A percentile compares a stretch with the other conserved stretches of the same genome.
phyloP scores from a whole-genome alignment of 495 filamentous ascomycete genomes.

The Eremomyces bilateralis region DNA sequence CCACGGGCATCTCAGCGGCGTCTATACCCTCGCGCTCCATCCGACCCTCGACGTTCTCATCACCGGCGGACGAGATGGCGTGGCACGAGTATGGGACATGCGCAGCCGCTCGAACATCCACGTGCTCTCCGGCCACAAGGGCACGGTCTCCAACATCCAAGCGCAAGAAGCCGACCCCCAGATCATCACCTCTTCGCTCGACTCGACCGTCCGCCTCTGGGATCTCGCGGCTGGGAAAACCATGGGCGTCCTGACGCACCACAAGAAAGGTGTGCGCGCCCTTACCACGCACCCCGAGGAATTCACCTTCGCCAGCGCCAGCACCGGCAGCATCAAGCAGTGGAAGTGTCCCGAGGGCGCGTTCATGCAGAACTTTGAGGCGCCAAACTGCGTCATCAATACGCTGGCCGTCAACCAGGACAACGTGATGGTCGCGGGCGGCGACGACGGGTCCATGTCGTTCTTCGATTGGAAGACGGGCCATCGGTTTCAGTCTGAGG shows the following conservation, averaged over 20 bases:
- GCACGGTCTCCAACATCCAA: slow-evolving; percentile 68
- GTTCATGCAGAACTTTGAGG: slow-evolving; percentile 99
- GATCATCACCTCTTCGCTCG: slow-evolving; percentile 75
- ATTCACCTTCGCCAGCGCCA: slow-evolving; percentile 89
- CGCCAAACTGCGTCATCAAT: slow-evolving; percentile 92
- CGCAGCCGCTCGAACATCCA: slow-evolving; percentile 86
- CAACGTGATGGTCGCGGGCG: slow-evolving; percentile 85
- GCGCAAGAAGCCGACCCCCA: slow-evolving; percentile 96
- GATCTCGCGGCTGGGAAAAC: slow-evolving; percentile 91
- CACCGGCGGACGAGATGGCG: slow-evolving; percentile 87
- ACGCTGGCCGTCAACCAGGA: slow-evolving; percentile 84
- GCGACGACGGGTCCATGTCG: slow-evolving; percentile 85
- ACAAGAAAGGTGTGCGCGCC: slow-evolving; percentile 91
- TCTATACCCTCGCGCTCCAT: slow-evolving; percentile 79
- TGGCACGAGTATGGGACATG: slow-evolving; percentile 97
- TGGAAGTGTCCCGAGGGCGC: slow-evolving; percentile 98
- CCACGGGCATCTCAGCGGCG: slow-evolving; percentile 90
- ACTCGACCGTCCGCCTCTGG: slow-evolving; percentile 85
- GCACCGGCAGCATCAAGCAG: slow-evolving; percentile 89
- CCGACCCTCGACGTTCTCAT: slow-evolving; percentile 87
- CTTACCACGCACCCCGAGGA: slow-evolving; percentile 74
- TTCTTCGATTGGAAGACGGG: slow-evolving; percentile 99
- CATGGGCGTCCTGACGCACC: slow-evolving; percentile 89
- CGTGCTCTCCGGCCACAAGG: slow-evolving; percentile 68
- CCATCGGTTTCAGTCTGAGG: slow-evolving; percentile 64